Percentiles rank a stretch among this genome's conserved stretches.
Conservation (phyloP, 1,284 basidiomycete species). For the Ustilago lituana region DNA sequence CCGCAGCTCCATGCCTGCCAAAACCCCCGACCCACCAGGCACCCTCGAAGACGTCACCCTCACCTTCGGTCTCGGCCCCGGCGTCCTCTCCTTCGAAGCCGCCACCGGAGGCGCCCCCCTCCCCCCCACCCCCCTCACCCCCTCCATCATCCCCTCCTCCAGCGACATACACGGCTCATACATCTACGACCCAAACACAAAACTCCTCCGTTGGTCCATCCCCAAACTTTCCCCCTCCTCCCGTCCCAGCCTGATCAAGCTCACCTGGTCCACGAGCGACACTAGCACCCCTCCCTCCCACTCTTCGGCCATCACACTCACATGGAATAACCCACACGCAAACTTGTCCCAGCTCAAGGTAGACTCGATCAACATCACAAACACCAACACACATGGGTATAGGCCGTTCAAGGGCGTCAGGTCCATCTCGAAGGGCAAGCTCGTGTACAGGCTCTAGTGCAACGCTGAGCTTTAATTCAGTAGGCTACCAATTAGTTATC, state of each 20-base stretch:
- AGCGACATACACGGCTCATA: conserved; percentile 37
- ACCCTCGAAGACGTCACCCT: conserved; percentile 49
- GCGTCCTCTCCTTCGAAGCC: conserved; percentile 53
- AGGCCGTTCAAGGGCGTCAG: conserved; percentile 76
- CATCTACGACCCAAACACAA: conserved; percentile 50
- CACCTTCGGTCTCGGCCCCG: conserved; percentile 50
- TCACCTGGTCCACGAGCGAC: conserved; percentile 36
- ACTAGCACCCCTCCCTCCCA: conserved; percentile 69
- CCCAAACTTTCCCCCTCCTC: conserved; percentile 16
- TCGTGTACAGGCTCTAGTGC: conserved; percentile 53
- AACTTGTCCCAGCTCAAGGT: conserved; percentile 83
- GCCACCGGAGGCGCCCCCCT: conserved; percentile 24
- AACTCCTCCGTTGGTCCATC: conserved; percentile 50
- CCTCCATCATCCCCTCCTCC: conserved; percentile 8
- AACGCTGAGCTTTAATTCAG: no score
- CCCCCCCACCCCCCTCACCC: conserved; percentile 3
- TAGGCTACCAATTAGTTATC: no score
- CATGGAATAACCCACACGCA: conserved; percentile 78
- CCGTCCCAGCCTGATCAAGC: conserved; percentile 32
- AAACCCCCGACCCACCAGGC: conserved; percentile 12
- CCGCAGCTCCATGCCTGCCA: background rate
- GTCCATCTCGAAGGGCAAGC: conserved; percentile 62
- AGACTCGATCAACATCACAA: conserved; percentile 81
- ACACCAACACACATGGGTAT: conserved; percentile 66
- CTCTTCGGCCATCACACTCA: conserved; percentile 77